Percentiles rank a stretch among this genome's conserved stretches.
phyloP scores from a whole-genome alignment of 345 rosid genomes.

The Tarenaya hassleriana region DNA sequence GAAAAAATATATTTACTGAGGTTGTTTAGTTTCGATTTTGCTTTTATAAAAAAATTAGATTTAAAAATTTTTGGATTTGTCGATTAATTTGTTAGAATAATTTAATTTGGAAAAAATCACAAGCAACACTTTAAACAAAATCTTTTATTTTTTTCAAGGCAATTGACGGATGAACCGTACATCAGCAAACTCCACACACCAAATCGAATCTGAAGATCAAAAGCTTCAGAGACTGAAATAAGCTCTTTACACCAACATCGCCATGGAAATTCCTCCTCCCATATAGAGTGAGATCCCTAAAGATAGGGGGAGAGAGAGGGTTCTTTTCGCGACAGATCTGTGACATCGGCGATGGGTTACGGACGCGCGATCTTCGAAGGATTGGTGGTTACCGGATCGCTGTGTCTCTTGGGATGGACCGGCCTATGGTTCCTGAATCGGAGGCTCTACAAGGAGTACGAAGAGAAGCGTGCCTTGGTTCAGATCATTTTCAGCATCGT shows the following conservation, averaged over 20 bases:
- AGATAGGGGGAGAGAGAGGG: constrained; percentile 2
- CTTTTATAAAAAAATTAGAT: no score
- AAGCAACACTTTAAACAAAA: no score
- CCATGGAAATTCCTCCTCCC: constrained; percentile 1
- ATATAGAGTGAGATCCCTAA: neutral
- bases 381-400: constrained; percentile 50
- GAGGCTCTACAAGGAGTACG: constrained; percentile 88
- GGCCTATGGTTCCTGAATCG: constrained; percentile 90
- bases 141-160: no score
- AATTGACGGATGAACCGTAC: no score
- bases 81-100: no score
- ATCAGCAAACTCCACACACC: no score
- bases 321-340: neutral
- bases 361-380: constrained; percentile 71
- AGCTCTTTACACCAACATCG: neutral
- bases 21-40: no score
- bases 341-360: constrained; percentile 55
- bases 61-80: no score
- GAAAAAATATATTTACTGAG: no score
- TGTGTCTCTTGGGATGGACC: constrained; percentile 67
- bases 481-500: constrained; percentile 94
- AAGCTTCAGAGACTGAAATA: no score
- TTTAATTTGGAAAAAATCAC: no score
- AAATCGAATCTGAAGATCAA: no score
- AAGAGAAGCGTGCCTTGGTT: constrained; percentile 81